Evolutionary conservation across 257 asterid genomes (phyloP).

Genomic region (Anisodus tanguticus): DNA sequence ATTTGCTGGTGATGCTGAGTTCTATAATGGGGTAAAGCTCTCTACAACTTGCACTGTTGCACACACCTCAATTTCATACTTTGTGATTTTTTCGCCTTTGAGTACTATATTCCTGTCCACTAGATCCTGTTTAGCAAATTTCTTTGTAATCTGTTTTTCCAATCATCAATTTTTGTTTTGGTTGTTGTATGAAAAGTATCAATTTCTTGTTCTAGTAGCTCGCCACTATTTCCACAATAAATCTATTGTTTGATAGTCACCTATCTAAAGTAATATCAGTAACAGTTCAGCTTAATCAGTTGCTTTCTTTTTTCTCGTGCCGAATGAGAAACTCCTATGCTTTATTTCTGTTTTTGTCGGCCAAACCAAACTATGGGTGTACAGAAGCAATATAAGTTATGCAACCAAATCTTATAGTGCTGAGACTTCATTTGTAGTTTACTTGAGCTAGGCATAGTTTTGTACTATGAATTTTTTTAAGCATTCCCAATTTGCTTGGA

Average conservation of each 20-base stretch:
- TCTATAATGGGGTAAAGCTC: constrained; percentile 62
- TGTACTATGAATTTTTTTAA: background rate
- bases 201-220: background rate
- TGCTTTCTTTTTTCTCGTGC: background rate
- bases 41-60: background rate
- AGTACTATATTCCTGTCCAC: background rate
- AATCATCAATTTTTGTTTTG: background rate
- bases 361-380: background rate
- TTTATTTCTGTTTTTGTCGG: background rate
- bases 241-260: background rate
- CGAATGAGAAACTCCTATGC: too few relatives aligned
- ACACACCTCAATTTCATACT: background rate
- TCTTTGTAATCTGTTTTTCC: background rate
- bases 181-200: background rate
- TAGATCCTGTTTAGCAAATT: background rate
- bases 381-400: background rate
- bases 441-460: constrained; percentile 8
- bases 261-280: background rate
- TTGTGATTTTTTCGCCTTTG: background rate
- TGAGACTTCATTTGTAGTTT: constrained; percentile 17
- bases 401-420: background rate
- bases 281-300: background rate
- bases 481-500: background rate
- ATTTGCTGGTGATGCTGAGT: constrained; percentile 77
- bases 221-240: background rate